These are phyloP conservation scores for Fusarium sp. DNA, from an alignment of 2,329 filamentous ascomycete genomes.

Conservation along the genomic window DNA sequence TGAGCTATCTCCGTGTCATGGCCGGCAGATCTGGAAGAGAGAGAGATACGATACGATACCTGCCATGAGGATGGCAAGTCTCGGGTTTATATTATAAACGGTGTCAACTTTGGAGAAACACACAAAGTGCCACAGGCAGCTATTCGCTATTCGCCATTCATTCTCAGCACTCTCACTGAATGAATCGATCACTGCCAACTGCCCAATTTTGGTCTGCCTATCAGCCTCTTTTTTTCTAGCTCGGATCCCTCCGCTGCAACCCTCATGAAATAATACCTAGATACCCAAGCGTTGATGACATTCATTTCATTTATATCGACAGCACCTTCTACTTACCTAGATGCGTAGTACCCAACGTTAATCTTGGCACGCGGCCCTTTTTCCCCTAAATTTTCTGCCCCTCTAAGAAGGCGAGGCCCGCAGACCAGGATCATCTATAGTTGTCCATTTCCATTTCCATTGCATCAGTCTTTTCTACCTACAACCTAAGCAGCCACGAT, in stretches of 20 bases:
- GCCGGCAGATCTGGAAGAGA: conserved; percentile 26
- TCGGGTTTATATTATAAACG: neutral
- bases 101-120: neutral
- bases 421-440: conserved; percentile 34
- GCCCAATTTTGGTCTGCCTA: neutral
- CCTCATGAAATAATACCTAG: conserved; percentile 4
- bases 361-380: conserved; percentile 23
- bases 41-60: neutral
- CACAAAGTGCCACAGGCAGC: neutral
- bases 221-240: conserved; percentile 5
- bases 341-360: neutral
- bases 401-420: conserved; percentile 32
- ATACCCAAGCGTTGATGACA: conserved; percentile 3
- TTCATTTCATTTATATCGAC: conserved; percentile 15
- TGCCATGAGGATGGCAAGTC: neutral
- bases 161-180: neutral
- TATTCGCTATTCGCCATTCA: neutral
- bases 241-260: conserved; percentile 4
- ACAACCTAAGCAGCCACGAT: neutral
- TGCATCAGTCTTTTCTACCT: conserved; percentile 4
- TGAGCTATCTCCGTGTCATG: conserved; percentile 40
- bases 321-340: neutral
- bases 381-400: conserved; percentile 9
- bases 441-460: conserved; percentile 12
- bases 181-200: too few relatives aligned